Conservation (phyloP, 345 rosid species). For the Chamaenerion angustifolium region DNA sequence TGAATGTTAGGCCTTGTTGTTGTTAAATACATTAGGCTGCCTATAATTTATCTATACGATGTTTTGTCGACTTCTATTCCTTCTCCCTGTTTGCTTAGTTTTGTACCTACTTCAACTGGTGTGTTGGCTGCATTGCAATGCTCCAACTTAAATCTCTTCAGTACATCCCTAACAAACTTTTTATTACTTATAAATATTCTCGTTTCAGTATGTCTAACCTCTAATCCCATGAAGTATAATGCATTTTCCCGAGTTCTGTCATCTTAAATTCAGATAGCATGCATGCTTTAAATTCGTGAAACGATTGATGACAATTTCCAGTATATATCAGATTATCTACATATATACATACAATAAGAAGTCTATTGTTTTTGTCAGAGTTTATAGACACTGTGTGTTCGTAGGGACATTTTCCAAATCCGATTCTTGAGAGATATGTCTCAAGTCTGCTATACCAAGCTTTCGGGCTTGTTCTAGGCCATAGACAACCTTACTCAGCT, state of each 20-base stretch:
- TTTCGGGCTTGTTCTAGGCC: neutral
- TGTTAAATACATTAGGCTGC: neutral
- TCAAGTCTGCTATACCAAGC: neutral
- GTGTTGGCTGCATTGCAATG: neutral
- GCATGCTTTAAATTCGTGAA: neutral
- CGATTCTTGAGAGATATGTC: neutral
- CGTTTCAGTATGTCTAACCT: neutral
- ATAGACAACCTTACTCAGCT: neutral
- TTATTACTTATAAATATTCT: neutral
- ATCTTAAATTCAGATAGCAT: neutral
- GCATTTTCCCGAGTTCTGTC: neutral
- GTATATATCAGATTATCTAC: neutral
- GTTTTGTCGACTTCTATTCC: neutral
- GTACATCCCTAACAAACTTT: neutral
- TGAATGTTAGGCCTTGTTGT: neutral
- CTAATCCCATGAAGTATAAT: neutral
- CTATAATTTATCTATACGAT: neutral
- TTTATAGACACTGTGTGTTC: neutral
- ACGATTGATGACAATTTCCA: neutral
- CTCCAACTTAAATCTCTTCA: neutral
- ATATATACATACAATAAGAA: neutral
- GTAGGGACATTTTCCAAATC: neutral
- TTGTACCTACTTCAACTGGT: neutral
- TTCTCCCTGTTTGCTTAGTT: neutral
- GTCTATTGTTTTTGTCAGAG: neutral